Evolutionary conservation across 192 early-diverging fungal species (phyloP), one percentile per base, ranked within the genome.

Genomic region (Backusella psychrophila): DNA sequence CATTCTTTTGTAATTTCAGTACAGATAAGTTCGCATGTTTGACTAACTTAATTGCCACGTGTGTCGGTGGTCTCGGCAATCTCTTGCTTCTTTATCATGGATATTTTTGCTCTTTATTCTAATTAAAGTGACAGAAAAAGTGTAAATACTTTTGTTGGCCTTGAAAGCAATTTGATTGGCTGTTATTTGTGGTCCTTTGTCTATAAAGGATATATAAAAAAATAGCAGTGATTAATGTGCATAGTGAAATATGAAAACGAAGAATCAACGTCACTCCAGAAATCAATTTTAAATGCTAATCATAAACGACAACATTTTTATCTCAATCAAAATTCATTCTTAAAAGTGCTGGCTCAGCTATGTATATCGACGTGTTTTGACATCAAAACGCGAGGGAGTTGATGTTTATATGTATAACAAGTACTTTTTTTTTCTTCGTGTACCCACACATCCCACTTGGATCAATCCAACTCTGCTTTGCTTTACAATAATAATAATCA

Each of bases 11-110:
- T 29, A 63, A 63, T 63, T 29, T 29, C 23, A 14, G 56, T 63
- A 11, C 56, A 63, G 56, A 63, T 63, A 63, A 29, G 56, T 63
- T 63, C 26, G 26, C 56, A 63, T 63, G 56, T 63, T 63, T 63
- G 56, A 63, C 56, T 29, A 63, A 63, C 56, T 63, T 63, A 63
- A 63, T 63, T 63, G 23, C 56, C 56, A 63, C 56, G 56, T 63
- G 56, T 63, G 23, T 63, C 56, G 56, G 56, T 63, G 56, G 56
- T 63, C 56, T 63, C 56, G 56, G 56, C 56, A 63, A 29, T 63
- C 56, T 63, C 26, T 29, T 63, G 4, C 11, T 63, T 63, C 56
- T 63, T 63, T 63, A 2, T 14, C 56, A 29, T 63, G 29, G 21
- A 63, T 63, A 29, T 11, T 9, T 26, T 63, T 12, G 11, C 46